Conservation (phyloP, 371 early-diverging fungal species). For the Umbelopsis sp. region DNA sequence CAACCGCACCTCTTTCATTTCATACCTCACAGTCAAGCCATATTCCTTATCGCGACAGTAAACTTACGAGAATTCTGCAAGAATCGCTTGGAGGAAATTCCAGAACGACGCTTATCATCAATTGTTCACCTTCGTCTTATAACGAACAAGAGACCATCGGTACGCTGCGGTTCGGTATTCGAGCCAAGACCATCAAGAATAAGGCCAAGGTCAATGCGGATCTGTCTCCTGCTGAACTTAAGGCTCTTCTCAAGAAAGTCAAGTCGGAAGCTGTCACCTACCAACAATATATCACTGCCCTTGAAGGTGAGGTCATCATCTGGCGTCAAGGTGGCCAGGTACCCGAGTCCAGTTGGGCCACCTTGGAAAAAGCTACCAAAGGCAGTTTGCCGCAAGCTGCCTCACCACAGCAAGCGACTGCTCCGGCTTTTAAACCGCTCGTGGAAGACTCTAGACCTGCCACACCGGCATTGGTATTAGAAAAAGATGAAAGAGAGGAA, state of each 20-base stretch:
- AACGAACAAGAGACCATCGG: slow-evolving; percentile 96
- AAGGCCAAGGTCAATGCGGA: slow-evolving; percentile 98
- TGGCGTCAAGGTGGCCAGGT: slow-evolving; percentile 89
- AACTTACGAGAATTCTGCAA: slow-evolving; percentile 97
- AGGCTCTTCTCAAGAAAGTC: slow-evolving; percentile 86
- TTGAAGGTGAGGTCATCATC: slow-evolving; percentile 85
- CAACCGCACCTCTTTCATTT: slow-evolving; percentile 6
- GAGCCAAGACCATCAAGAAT: slow-evolving; percentile 98
- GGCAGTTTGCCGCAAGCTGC: slow-evolving; percentile 47
- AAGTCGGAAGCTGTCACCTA: slow-evolving; percentile 80
- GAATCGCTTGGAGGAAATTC: slow-evolving; percentile 98
- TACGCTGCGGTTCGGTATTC: slow-evolving; percentile 96
- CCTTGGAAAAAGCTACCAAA: slow-evolving; percentile 67
- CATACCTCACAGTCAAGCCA: slow-evolving; percentile 75
- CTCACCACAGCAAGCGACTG: slow-evolving; percentile 40
- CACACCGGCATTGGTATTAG: slow-evolving; percentile 78
- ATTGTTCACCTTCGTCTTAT: slow-evolving; percentile 94
- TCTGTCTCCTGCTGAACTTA: slow-evolving; percentile 90
- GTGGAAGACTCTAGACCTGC: slow-evolving; percentile 67
- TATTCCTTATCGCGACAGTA: slow-evolving; percentile 98
- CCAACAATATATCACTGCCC: slow-evolving; percentile 78
- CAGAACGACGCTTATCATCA: slow-evolving; percentile 96
- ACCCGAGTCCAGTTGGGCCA: slow-evolving; percentile 74
- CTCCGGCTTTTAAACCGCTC: slow-evolving; percentile 49
- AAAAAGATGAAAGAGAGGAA: slow-evolving; percentile 92